Percentiles rank a stretch among this genome's conserved stretches.
Conservation (phyloP, 1,284 basidiomycete species). For the Xerocomus amazonicus region DNA sequence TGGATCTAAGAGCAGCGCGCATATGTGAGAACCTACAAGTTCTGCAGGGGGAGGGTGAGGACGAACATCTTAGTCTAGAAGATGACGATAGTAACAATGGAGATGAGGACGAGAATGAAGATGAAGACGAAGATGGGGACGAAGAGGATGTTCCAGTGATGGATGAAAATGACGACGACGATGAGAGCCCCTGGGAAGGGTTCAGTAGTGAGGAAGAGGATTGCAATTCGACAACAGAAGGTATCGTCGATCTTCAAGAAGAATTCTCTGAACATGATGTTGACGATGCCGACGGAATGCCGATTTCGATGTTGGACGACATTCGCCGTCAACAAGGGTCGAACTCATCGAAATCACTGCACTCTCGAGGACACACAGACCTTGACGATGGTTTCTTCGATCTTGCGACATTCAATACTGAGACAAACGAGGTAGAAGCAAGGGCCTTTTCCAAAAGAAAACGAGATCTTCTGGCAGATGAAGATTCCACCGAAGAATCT, state of each 20-base stretch:
- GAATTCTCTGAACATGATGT: slow-evolving; percentile 44
- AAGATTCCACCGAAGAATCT: slow-evolving; percentile 52
- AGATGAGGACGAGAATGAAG: slow-evolving; percentile 23
- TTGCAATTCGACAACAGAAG: slow-evolving; percentile 32
- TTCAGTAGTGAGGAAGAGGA: too few species aligned
- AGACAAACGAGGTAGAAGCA: slow-evolving; percentile 80
- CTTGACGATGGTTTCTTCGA: slow-evolving; percentile 96
- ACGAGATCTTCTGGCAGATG: slow-evolving; percentile 51
- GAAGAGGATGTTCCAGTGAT: slow-evolving; percentile 30
- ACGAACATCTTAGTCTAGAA: slow-evolving; percentile 13
- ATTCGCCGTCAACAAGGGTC: slow-evolving; percentile 23
- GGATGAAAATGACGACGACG: too few species aligned
- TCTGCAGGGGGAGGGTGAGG: slow-evolving; percentile 34
- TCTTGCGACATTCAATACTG: slow-evolving; percentile 84
- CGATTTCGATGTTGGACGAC: slow-evolving; percentile 32
- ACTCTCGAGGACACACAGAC: slow-evolving; percentile 44
- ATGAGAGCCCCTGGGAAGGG: too few species aligned
- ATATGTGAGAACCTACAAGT: slow-evolving; percentile 61
- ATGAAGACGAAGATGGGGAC: slow-evolving; percentile 30
- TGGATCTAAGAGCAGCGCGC: slow-evolving; percentile 72
- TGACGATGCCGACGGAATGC: slow-evolving; percentile 19
- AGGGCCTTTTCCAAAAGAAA: slow-evolving; percentile 58
- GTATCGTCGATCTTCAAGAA: slow-evolving; percentile 44
- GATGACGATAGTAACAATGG: slow-evolving; percentile 21
- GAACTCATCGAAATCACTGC: slow-evolving; percentile 14